These are phyloP conservation scores for Fusarium sp. DNA, from an alignment of 2,329 filamentous ascomycete species.

Conservation along the genomic window DNA sequence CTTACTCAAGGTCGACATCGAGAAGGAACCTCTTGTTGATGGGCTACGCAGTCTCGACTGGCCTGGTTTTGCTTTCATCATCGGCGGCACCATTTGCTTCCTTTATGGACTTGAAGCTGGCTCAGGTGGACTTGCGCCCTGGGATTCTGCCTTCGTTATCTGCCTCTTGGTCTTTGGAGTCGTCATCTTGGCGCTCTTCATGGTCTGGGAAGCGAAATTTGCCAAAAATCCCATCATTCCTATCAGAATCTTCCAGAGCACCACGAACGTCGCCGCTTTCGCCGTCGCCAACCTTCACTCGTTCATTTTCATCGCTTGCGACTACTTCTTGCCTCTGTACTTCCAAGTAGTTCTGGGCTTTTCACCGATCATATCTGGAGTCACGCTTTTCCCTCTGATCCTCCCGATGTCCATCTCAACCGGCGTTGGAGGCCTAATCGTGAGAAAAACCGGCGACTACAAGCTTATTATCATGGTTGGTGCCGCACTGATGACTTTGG, in stretches of 20 bases:
- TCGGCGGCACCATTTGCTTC: slow-evolving; percentile 87
- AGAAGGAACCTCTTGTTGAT: slow-evolving; percentile 68
- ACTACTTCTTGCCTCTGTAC: slow-evolving; percentile 86
- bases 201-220: slow-evolving; percentile 76
- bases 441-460: slow-evolving; percentile 74
- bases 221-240: slow-evolving; percentile 85
- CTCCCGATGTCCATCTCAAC: slow-evolving; percentile 74
- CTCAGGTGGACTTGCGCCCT: slow-evolving; percentile 74
- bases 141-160: slow-evolving; percentile 78
- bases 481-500: slow-evolving; percentile 69
- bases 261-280: slow-evolving; percentile 75
- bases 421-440: slow-evolving; percentile 64
- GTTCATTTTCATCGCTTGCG: slow-evolving; percentile 79
- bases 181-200: slow-evolving; percentile 72
- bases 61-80: slow-evolving; percentile 67
- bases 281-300: slow-evolving; percentile 77
- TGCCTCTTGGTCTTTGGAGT: slow-evolving; percentile 81
- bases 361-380: slow-evolving; percentile 75
- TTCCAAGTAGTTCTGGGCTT: slow-evolving; percentile 80
- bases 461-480: slow-evolving; percentile 68
- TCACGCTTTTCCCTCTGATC: slow-evolving; percentile 79
- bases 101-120: slow-evolving; percentile 88
- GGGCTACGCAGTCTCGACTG: slow-evolving; percentile 74
- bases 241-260: slow-evolving; percentile 73
- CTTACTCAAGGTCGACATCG: slow-evolving; percentile 75